Conservation (phyloP, 2,329 filamentous ascomycete genomes). For the Zymoseptoria ardabiliae region DNA sequence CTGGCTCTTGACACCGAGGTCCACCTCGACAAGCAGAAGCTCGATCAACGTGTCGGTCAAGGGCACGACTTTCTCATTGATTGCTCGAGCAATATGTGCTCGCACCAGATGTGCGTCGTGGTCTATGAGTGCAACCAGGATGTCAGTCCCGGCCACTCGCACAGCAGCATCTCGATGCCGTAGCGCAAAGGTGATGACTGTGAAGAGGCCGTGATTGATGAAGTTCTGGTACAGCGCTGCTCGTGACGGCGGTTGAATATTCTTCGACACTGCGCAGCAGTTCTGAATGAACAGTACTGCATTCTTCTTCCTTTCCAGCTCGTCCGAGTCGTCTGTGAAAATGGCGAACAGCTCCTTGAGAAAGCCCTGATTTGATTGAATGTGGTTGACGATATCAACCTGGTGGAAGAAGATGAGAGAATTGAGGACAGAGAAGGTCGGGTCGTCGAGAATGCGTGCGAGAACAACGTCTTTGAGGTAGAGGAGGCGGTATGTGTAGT, state of each 20-base stretch:
- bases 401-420: constrained; percentile 99
- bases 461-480: constrained; percentile 98
- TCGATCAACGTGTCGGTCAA: constrained; percentile 91
- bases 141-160: constrained; percentile 86
- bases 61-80: constrained; percentile 76
- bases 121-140: constrained; percentile 88
- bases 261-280: constrained; percentile 90
- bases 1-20: constrained; percentile 90
- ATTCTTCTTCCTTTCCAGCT: constrained; percentile 71
- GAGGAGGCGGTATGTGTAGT: constrained; percentile 89
- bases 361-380: constrained; percentile 74
- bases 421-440: constrained; percentile 94
- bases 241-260: constrained; percentile 74
- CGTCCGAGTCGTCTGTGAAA: constrained; percentile 60
- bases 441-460: constrained; percentile 90
- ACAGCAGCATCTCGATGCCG: constrained; percentile 77
- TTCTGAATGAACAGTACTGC: constrained; percentile 95
- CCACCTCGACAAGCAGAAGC: constrained; percentile 79
- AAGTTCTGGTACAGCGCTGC: constrained; percentile 85
- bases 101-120: constrained; percentile 94
- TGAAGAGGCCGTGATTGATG: constrained; percentile 75
- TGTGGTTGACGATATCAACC: constrained; percentile 90
- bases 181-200: constrained; percentile 86
- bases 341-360: constrained; percentile 81
- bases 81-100: constrained; percentile 83